These are phyloP conservation scores for Suhomyces bokatorum DNA, from an alignment of 1,139 yeast species.

Conservation along the genomic window DNA sequence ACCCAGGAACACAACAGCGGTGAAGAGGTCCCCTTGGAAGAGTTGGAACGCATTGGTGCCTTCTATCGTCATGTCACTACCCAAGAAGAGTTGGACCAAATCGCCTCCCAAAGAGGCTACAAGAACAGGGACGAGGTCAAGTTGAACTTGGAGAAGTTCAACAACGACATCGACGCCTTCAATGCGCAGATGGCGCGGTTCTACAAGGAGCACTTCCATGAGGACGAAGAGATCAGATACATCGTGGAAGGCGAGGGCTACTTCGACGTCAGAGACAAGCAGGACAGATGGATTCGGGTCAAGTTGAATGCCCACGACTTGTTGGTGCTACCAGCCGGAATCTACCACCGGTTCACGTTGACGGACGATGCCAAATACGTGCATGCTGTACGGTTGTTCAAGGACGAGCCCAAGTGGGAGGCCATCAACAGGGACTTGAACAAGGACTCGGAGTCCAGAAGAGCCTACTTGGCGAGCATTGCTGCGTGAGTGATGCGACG, in stretches of 20 bases:
- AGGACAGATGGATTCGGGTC: conserved; percentile 79
- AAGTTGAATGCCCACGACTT: conserved; percentile 66
- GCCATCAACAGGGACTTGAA: conserved; percentile 66
- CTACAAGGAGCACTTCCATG: conserved; percentile 88
- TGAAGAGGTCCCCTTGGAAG: conserved; percentile 46
- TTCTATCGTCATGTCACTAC: conserved; percentile 57
- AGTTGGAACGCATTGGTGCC: conserved; percentile 67
- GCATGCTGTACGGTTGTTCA: conserved; percentile 79
- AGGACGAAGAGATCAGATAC: conserved; percentile 95
- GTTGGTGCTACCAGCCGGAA: conserved; percentile 82
- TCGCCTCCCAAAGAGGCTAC: conserved; percentile 72
- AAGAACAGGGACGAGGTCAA: conserved; percentile 75
- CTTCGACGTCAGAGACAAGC: conserved; percentile 76
- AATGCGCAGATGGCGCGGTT: conserved; percentile 67
- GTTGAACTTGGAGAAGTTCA: conserved; percentile 62
- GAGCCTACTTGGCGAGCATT: conserved; percentile 32
- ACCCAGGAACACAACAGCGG: conserved; percentile 80
- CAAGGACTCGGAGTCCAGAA: conserved; percentile 31
- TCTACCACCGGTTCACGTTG: conserved; percentile 87
- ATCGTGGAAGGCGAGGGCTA: conserved; percentile 88
- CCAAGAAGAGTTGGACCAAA: conserved; percentile 56
- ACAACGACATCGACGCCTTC: conserved; percentile 60
- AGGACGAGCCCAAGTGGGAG: conserved; percentile 96
- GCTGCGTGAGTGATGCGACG: conserved; percentile 16
- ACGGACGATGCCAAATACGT: conserved; percentile 58